Conservation (phyloP, 1,139 yeast genomes). For the Candida sanyaensis region DNA sequence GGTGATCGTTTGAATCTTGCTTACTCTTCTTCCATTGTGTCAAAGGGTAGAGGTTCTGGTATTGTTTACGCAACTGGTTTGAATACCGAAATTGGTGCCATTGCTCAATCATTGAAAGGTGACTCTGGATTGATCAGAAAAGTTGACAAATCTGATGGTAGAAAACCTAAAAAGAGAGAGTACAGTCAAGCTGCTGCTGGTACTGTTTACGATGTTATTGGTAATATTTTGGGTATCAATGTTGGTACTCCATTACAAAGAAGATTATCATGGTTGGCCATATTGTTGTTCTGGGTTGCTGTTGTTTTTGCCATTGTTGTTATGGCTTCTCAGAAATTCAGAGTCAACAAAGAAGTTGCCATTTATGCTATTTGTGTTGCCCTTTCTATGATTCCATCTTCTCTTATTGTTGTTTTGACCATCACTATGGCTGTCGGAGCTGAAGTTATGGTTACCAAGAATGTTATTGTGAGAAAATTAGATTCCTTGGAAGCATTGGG, state of each 20-base stretch:
- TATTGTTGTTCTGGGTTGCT: constrained; percentile 67
- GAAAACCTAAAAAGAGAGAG: constrained; percentile 34
- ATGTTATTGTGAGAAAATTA: constrained; percentile 75
- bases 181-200: constrained; percentile 44
- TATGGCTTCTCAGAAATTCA: constrained; percentile 74
- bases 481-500: constrained; percentile 83
- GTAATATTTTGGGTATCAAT: constrained; percentile 71
- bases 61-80: constrained; percentile 69
- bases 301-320: constrained; percentile 77
- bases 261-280: constrained; percentile 69
- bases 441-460: constrained; percentile 68
- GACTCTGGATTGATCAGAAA: constrained; percentile 17
- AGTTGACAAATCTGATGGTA: constrained; percentile 24
- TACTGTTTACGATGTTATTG: constrained; percentile 45
- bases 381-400: constrained; percentile 81
- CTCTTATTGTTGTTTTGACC: constrained; percentile 79
- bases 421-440: constrained; percentile 89
- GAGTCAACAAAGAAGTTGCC: constrained; percentile 70
- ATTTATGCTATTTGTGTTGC: constrained; percentile 88
- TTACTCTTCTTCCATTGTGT: constrained; percentile 67
- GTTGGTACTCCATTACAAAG: constrained; percentile 79
- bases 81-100: constrained; percentile 73
- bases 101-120: constrained; percentile 64
- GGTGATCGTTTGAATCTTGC: constrained; percentile 80
- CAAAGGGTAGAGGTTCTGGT: constrained; percentile 79